Evolutionary conservation across 2,329 filamentous ascomycete genomes (phyloP).

Genomic region (Phaeophleospora eucalypticola): DNA sequence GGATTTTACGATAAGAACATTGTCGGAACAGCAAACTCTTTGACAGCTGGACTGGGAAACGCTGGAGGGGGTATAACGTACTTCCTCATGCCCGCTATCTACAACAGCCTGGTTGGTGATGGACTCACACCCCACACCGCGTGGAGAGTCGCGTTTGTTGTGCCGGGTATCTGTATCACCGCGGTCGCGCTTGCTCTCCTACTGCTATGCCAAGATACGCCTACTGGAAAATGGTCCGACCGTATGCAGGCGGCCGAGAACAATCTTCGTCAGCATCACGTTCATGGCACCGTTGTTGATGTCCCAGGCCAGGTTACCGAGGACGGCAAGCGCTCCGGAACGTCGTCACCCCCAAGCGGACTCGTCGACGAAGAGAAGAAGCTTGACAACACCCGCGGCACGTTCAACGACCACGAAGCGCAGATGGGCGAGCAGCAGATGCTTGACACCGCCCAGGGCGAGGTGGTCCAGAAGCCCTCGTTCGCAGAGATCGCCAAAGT

Average conservation of each 20-base stretch:
- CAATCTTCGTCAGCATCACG: slow-evolving; percentile 48
- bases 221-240: slow-evolving; percentile 74
- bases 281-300: slow-evolving; percentile 45
- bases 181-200: slow-evolving; percentile 14
- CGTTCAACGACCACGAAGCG: slow-evolving; percentile 36
- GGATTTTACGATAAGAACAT: slow-evolving; percentile 92
- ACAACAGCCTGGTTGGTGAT: slow-evolving; percentile 34
- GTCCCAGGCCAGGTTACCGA: slow-evolving; percentile 51
- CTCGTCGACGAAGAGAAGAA: slow-evolving; percentile 38
- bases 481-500: slow-evolving; percentile 58
- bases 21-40: slow-evolving; percentile 80
- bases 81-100: slow-evolving; percentile 89
- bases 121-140: slow-evolving; percentile 54
- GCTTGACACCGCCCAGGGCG: slow-evolving; percentile 54
- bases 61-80: slow-evolving; percentile 87
- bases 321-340: slow-evolving; percentile 24
- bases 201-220: slow-evolving; percentile 64
- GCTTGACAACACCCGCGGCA: slow-evolving; percentile 36
- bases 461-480: slow-evolving; percentile 60
- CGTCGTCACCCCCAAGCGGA: slow-evolving; percentile 30
- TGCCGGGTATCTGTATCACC: slow-evolving; percentile 51
- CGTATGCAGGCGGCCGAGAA: slow-evolving; percentile 57
- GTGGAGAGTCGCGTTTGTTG: slow-evolving; percentile 81
- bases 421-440: slow-evolving; percentile 50
- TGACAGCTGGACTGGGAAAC: slow-evolving; percentile 82